These are phyloP conservation scores for Amylostereum chailletii DNA, from an alignment of 1,284 basidiomycete species.

Conservation along the genomic window DNA sequence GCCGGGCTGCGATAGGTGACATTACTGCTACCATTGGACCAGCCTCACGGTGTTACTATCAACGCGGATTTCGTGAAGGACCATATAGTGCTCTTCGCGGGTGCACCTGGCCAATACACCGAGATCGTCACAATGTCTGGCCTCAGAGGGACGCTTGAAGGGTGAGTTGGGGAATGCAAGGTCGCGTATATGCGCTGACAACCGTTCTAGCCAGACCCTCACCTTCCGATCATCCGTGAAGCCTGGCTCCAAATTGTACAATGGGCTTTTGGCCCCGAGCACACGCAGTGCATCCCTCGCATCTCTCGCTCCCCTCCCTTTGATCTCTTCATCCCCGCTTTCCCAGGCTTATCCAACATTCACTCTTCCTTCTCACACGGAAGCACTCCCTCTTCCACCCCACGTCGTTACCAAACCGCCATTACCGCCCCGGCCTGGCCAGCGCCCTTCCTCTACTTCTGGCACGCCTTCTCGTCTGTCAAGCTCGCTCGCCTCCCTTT, in stretches of 20 bases:
- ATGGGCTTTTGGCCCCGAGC: slow-evolving; percentile 44
- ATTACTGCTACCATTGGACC: slow-evolving; percentile 65
- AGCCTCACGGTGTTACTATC: slow-evolving; percentile 41
- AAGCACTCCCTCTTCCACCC: slow-evolving; percentile 61
- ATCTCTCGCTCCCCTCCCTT: slow-evolving; percentile 40
- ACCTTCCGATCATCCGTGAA: slow-evolving; percentile 61
- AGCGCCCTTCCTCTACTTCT: slow-evolving; percentile 14
- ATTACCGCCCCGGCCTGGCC: slow-evolving; percentile 48
- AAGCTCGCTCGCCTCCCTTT: slow-evolving; percentile 62
- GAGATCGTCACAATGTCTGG: slow-evolving; percentile 74
- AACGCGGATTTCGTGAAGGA: slow-evolving; percentile 73
- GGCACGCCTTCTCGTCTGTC: slow-evolving; percentile 34
- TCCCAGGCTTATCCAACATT: slow-evolving; percentile 43
- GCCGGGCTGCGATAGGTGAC: slow-evolving; percentile 46
- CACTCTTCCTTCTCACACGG: slow-evolving; percentile 36
- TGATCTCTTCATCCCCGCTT: slow-evolving; percentile 19
- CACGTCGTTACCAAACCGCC: slow-evolving; percentile 47
- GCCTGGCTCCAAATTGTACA: slow-evolving; percentile 50
- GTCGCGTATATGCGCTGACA: slow-evolving; percentile 1
- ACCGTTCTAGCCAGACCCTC: slow-evolving; percentile 38
- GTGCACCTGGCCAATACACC: slow-evolving; percentile 31
- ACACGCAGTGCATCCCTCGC: slow-evolving; percentile 43
- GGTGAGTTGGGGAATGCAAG: slow-evolving; percentile 30
- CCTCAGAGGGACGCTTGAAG: slow-evolving; percentile 57
- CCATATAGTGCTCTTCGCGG: slow-evolving; percentile 61